Conservation (phyloP, 768 basidiomycete species). For the Pulveroboletus ravenelii region DNA sequence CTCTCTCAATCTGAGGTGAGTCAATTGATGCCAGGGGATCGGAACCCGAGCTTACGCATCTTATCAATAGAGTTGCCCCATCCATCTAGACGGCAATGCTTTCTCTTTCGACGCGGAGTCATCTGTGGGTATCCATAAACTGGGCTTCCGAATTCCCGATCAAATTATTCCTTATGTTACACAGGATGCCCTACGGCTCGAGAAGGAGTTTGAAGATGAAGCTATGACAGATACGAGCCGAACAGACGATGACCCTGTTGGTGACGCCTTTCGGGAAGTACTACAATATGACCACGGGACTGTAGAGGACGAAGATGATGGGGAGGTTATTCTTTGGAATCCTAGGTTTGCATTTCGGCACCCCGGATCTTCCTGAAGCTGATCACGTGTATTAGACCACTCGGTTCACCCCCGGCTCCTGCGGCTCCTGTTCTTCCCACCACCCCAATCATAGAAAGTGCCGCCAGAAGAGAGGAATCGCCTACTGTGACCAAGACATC, state of each 20-base stretch:
- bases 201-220: constrained; percentile 45
- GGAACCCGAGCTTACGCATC: constrained; percentile 10
- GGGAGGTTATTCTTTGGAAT: constrained; percentile 74
- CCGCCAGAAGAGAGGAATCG: constrained; percentile 4
- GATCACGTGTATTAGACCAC: constrained; percentile 9
- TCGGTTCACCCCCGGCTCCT: constrained; percentile 17
- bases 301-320: constrained; percentile 47
- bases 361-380: constrained; percentile 2
- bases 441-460: constrained; percentile 12
- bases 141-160: constrained; percentile 8
- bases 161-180: constrained; percentile 11
- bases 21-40: constrained; percentile 4
- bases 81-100: constrained; percentile 18
- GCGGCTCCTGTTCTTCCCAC: constrained; percentile 13
- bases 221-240: constrained; percentile 64
- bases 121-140: neutral
- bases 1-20: constrained; percentile 58
- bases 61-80: constrained; percentile 24
- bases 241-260: constrained; percentile 74
- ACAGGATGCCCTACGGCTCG: neutral
- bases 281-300: constrained; percentile 32
- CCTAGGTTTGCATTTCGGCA: constrained; percentile 43
- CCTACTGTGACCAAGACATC: neutral
- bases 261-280: constrained; percentile 56
- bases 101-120: constrained; percentile 20